phyloP scores from a whole-genome alignment of 495 filamentous ascomycete species.

The Tuber microsphaerosporum region DNA sequence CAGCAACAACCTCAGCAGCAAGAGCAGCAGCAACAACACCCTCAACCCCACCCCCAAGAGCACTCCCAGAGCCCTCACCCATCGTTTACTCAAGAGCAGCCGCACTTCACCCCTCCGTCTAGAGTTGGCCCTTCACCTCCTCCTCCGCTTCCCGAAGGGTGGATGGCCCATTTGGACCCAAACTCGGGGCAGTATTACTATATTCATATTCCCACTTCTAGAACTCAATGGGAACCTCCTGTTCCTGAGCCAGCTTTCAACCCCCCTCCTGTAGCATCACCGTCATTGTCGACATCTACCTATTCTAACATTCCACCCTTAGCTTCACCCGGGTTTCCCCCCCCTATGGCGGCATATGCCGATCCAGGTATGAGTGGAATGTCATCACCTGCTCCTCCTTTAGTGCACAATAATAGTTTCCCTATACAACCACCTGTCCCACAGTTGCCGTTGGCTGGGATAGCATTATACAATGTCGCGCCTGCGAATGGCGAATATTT shows the following conservation, averaged over 20 bases:
- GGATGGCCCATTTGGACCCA: slow-evolving; percentile 94
- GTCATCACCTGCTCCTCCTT: slow-evolving; percentile 22
- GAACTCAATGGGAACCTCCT: slow-evolving; percentile 97
- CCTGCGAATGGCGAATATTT: slow-evolving; percentile 98
- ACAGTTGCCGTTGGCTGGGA: slow-evolving; percentile 80
- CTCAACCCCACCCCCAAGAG: slow-evolving; percentile 42
- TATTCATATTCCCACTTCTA: slow-evolving; percentile 90
- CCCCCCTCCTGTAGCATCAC: slow-evolving; percentile 51
- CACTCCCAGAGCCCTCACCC: slow-evolving; percentile 38
- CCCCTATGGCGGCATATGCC: slow-evolving; percentile 29
- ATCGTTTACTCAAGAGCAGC: slow-evolving; percentile 43
- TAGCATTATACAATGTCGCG: slow-evolving; percentile 85
- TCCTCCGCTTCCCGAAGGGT: slow-evolving; percentile 89
- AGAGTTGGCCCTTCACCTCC: slow-evolving; percentile 67
- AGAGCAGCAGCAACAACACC: slow-evolving; percentile 25
- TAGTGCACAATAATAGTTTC: slow-evolving; percentile 43
- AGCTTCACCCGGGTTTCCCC: slow-evolving; percentile 53
- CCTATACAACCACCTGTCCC: slow-evolving; percentile 62
- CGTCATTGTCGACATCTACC: slow-evolving; percentile 66
- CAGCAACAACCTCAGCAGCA: slow-evolving; percentile 35
- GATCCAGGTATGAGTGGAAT: slow-evolving; percentile 24
- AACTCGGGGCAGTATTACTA: slow-evolving; percentile 98
- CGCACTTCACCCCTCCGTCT: slow-evolving; percentile 49
- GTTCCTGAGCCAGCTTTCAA: slow-evolving; percentile 49
- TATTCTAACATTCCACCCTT: slow-evolving; percentile 54